Conservation (phyloP, 495 filamentous ascomycete species). For the Bathelium albidoporum region DNA sequence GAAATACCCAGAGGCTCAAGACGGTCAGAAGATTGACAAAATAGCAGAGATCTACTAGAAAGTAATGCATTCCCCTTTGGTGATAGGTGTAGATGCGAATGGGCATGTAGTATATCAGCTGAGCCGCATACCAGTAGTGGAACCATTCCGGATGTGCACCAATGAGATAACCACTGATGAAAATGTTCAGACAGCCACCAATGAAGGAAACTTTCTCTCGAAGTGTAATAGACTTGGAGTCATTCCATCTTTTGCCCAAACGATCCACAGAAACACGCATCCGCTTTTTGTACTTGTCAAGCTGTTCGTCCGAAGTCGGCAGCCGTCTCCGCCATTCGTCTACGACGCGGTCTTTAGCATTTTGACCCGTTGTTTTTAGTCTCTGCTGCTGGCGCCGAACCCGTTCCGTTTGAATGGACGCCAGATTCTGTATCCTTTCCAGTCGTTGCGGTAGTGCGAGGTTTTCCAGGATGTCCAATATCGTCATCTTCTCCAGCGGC, state of each 20-base stretch:
- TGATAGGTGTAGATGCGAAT: constrained; percentile 87
- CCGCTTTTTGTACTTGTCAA: constrained; percentile 77
- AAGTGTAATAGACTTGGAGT: constrained; percentile 73
- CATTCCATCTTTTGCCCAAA: constrained; percentile 74
- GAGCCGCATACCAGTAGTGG: constrained; percentile 76
- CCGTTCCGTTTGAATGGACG: constrained; percentile 73
- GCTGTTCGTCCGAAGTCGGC: constrained; percentile 75
- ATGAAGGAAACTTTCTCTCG: constrained; percentile 96
- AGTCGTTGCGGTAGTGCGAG: constrained; percentile 79
- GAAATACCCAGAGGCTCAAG: constrained; percentile 82
- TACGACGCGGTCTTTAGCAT: constrained; percentile 62
- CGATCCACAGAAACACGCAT: constrained; percentile 84
- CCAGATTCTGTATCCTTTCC: constrained; percentile 72
- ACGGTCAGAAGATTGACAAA: constrained; percentile 87
- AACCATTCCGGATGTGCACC: constrained; percentile 78
- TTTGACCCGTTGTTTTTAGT: constrained; percentile 46
- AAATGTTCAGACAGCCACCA: constrained; percentile 89
- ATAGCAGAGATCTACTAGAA: constrained; percentile 93
- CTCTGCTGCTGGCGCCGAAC: constrained; percentile 74
- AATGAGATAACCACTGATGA: constrained; percentile 88
- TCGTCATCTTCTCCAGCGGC: constrained; percentile 79
- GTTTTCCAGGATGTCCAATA: constrained; percentile 91
- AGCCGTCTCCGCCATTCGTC: constrained; percentile 78
- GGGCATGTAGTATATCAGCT: constrained; percentile 79
- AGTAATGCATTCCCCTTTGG: constrained; percentile 87